Evolutionary conservation across 257 asterid species (phyloP).

Genomic region (Orobanche coerulescens): DNA sequence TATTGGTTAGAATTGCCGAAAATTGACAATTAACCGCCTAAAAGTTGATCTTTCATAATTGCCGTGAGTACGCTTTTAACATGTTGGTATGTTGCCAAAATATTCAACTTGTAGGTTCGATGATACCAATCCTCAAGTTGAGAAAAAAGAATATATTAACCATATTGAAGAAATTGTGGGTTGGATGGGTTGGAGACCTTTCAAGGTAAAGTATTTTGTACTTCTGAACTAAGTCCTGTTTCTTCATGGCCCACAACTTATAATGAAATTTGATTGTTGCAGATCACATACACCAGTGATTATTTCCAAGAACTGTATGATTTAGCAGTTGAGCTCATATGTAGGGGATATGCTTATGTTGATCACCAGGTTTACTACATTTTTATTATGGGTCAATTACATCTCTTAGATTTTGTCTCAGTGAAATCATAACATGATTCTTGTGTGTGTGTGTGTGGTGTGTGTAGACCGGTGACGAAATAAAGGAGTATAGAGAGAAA

Average conservation of each 20-base stretch:
- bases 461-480: conserved; percentile 70
- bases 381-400: too few species aligned
- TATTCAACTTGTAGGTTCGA: too few species aligned
- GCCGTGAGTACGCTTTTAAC: too few species aligned
- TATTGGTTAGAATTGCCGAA: too few species aligned
- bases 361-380: conserved; percentile 99
- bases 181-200: conserved; percentile 98
- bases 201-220: conserved; percentile 51
- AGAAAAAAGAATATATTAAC: conserved; percentile 80
- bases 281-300: conserved; percentile 88
- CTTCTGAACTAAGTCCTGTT: too few species aligned
- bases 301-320: conserved; percentile 85
- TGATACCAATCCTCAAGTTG: conserved; percentile 97
- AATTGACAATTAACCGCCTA: too few species aligned
- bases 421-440: too few species aligned
- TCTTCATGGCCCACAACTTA: conserved; percentile 18
- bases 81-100: too few species aligned
- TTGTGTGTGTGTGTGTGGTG: conserved; percentile 12
- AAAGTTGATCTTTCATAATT: too few species aligned
- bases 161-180: conserved; percentile 80
- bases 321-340: conserved; percentile 79
- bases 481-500: conserved; percentile 79
- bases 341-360: conserved; percentile 79
- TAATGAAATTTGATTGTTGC: conserved; percentile 20
- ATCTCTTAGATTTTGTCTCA: too few species aligned